Base-by-base conservation (phyloP, 2,329 filamentous ascomycete species). In the Alternaria brassicicola region DNA sequence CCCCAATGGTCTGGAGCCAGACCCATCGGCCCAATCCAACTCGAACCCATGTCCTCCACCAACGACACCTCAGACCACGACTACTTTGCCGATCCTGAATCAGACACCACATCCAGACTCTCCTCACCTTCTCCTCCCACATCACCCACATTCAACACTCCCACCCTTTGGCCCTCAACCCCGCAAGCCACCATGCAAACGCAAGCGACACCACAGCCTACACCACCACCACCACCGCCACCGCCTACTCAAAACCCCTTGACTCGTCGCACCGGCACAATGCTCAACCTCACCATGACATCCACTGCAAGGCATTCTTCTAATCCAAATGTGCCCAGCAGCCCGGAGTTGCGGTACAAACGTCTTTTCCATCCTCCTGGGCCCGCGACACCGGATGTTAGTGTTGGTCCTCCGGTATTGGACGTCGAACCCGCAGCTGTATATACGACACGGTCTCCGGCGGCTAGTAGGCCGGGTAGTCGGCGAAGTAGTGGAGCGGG, bases 261-360 rank as follows among this genome's bases (percentile, higher is more conserved):
- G 3, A 52, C 36, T 49, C 65, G 69, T 10, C 65, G 68, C 10
- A 66, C 63, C 4, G 63, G 54, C 26, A 62, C 68, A 4, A 41
- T 68, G 9, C 46, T 72, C 28, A 69, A 68, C 30, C 65, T 71
- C 33, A 62, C 58, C 8, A 74, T 70, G 66, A 73, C 67, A 6
- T 53, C 72, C 58, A 45, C 70, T 47, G 53, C 53, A 1, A 38
- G 33, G 8, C 35, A 51, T 19, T 31, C 47, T 2, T 41, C 41
- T 13, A 35, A 28, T 2, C 39, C 36, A 6, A 56, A 53, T 2
- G 35, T 49, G 9, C 75, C 76, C 1, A 80, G 77, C 61, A 74
- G 74, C 1, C 76, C 78, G 2, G 78, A 80, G 53, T 57, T 72
- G 1, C 71, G 72, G 4, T 82, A 81, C 58, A 80, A 80, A 65